Evolutionary conservation across 345 rosid species (phyloP), one percentile per base, ranked within the genome.

Genomic region (Ceriops zippeliana): DNA sequence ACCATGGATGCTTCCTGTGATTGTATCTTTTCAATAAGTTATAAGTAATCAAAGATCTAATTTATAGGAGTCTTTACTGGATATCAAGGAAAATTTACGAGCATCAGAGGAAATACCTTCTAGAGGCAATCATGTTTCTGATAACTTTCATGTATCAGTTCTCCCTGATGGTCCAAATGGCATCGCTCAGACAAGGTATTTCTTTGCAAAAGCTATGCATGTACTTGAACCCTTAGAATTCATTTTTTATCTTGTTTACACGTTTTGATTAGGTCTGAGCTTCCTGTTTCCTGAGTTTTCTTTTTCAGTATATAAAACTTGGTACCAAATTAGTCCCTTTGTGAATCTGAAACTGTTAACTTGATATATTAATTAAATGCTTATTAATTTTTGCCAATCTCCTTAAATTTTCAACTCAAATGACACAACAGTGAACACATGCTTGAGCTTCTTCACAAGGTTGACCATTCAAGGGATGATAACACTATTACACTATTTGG

Each of bases 361-460:
- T 30, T 69, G 21, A 20, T 13, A 65, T n/a, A 59, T 32, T 15
- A 17, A 38, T 8, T 53, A 38, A 17, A 5, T 38, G 16, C 37
- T 56, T 28, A 34, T 7, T 34, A 1, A 30, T 20, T 56, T 16
- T 20, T 32, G 26, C 61, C 52, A 26, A 57, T 49, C 27, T 66
- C n/a, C 59, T 19, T 28, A 28, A 47, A 67, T 49, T 52, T 56
- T 49, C 57, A 9, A 58, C 60, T 57, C 13, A 31, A 46, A 61
- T 42, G 52, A 7, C 57, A 27, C 58, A 70, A 74, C 80, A 78
- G 84, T 71, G 78, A 81, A 72, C 76, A 77, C 38, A 77, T 73
- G 78, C 83, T 74, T 13, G 82, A 81, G 77, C 72, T 77, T 38
- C 72, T 77, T 62, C 74, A 69, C 69, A 81, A 76, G 71, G 78